Conservation (phyloP, 2,329 filamentous ascomycete genomes). For the Xylaria sp. region DNA sequence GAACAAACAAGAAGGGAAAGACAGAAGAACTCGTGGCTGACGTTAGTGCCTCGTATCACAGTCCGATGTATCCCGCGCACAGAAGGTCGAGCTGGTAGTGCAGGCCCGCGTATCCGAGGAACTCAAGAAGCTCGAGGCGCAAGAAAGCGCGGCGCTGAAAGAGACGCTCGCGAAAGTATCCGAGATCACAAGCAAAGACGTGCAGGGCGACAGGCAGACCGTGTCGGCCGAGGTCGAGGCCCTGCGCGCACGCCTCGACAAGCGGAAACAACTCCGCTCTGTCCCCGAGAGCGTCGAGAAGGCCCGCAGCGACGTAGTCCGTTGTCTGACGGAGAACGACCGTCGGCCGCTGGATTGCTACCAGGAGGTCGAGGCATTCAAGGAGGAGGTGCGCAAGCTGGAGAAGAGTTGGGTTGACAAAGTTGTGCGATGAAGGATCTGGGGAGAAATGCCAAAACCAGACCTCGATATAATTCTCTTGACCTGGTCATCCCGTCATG, state of each 20-base stretch:
- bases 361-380: constrained; percentile 90
- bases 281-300: constrained; percentile 74
- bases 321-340: constrained; percentile 84
- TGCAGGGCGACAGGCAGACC: constrained; percentile 47
- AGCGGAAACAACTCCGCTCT: constrained; percentile 68
- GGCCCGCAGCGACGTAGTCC: constrained; percentile 77
- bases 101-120: constrained; percentile 86
- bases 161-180: constrained; percentile 66
- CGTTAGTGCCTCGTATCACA: constrained; percentile 46
- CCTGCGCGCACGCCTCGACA: constrained; percentile 64
- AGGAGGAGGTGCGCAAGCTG: constrained; percentile 82
- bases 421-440: constrained; percentile 58
- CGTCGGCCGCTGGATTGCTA: constrained; percentile 91
- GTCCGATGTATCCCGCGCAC: constrained; percentile 87
- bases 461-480: neutral
- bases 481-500: neutral
- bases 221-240: constrained; percentile 66
- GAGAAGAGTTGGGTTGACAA: constrained; percentile 89
- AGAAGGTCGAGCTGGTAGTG: constrained; percentile 83
- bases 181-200: constrained; percentile 35
- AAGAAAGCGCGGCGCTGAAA: constrained; percentile 72
- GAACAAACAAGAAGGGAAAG: neutral
- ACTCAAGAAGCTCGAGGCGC: constrained; percentile 77
- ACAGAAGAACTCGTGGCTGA: neutral
- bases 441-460: neutral